phyloP scores from a whole-genome alignment of 1,139 yeast species.

The Saccharomycopsis phalli region DNA sequence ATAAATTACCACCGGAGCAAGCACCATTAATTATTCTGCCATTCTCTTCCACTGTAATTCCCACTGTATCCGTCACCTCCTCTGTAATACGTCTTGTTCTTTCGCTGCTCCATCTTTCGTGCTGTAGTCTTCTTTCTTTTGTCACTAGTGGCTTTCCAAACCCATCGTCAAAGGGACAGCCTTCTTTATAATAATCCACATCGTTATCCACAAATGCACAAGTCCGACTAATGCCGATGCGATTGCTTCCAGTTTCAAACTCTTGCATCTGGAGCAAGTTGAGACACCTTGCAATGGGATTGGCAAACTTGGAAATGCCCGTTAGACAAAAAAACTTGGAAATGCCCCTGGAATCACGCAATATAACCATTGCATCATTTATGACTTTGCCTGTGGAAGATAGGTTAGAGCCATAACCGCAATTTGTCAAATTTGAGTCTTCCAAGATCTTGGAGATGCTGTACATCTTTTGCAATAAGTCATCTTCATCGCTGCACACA shows the following conservation, averaged over 20 bases:
- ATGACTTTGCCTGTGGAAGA: constrained; percentile 7
- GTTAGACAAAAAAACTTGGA: constrained; percentile 9
- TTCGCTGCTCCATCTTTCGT: neutral
- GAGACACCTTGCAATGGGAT: constrained; percentile 15
- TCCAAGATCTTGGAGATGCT: constrained; percentile 10
- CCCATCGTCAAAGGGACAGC: constrained; percentile 10
- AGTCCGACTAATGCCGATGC: constrained; percentile 11
- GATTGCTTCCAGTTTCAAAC: neutral
- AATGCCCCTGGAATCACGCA: neutral
- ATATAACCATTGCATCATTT: constrained; percentile 15
- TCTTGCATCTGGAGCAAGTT: constrained; percentile 9
- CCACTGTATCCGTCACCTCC: constrained; percentile 16
- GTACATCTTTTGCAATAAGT: no score
- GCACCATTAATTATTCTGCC: constrained; percentile 7
- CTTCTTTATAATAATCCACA: neutral
- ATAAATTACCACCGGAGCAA: constrained; percentile 18
- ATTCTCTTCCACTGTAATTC: constrained; percentile 8
- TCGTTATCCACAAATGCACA: constrained; percentile 11
- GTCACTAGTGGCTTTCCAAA: neutral
- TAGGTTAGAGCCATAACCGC: constrained; percentile 13
- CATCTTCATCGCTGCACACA: no score
- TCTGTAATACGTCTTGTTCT: neutral
- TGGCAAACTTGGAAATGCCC: constrained; percentile 5
- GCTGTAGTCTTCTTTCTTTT: neutral
- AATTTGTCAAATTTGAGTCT: constrained; percentile 7